Base-by-base conservation (phyloP, 129 eudicot genomes). In the Deinandra increscens region DNA sequence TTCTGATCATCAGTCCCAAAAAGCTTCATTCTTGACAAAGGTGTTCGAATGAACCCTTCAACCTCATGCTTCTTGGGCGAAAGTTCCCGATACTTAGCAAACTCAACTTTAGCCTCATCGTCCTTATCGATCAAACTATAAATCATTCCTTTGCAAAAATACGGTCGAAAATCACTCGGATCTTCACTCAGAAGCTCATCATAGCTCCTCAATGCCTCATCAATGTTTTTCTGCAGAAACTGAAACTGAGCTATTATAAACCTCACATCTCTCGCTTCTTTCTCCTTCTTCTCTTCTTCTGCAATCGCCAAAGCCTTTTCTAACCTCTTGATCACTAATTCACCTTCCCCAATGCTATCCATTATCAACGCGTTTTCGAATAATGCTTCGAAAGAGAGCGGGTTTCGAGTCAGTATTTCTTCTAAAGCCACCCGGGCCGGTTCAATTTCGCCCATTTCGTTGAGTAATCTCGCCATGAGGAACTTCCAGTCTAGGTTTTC, bases 141-240 rank as follows among this genome's bases (percentile, higher is more conserved):
- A 19, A 90, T 78, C 95, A 90, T 74, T 13, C 97, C 97, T 79
- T 79, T 90, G 68, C 88, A 82, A 43, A 90, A 90, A 79, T 80
- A 81, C 1, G 94, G 94, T 60, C 95, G 65, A 67, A 84, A 82
- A 79, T 90, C 97, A 6, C 73, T 76, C 0, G 97, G 91, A 60
- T 90, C 95, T 45, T 90, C 97, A 7, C 43, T 76, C 3, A 44
- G 63, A 37, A 90, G 83, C 77, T 84, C 88, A 4, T 90, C 91
- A 67, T 76, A 89, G 39, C 90, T 84, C 68, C 69, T 62, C 75
- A 89, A 80, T 4, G 93, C 95, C 14, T 84, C 97, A 9, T 90
- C 97, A 20, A 84, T 72, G 60, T 84, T 83, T 66, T 90, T 87
- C 78, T 82, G 94, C 65, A 87, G 46, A 49, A 90, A 84, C 56